Evolutionary conservation across 140 eudicot species (phyloP).

Genomic region (Senecio squalidus): DNA sequence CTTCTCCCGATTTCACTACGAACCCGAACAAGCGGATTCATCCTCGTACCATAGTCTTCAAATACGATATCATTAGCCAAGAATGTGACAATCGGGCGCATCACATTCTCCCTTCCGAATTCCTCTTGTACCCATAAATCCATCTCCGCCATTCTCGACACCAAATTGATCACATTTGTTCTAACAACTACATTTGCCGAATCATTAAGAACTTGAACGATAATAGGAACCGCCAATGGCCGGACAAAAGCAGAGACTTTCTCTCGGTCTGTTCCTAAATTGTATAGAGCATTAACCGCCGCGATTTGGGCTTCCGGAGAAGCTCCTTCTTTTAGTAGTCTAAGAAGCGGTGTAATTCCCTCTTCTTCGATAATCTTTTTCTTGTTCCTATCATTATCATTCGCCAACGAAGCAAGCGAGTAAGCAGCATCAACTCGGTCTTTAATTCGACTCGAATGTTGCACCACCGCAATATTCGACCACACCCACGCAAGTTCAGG

Average conservation of each 20-base stretch:
- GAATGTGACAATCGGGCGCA: conserved; percentile 48
- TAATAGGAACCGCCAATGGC: conserved; percentile 32
- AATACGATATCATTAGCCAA: conserved; percentile 43
- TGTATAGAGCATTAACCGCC: conserved; percentile 38
- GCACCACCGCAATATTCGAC: conserved; percentile 56
- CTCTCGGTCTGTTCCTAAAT: conserved; percentile 36
- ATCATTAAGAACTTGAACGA: conserved; percentile 39
- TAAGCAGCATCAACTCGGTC: conserved; percentile 56
- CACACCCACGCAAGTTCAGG: conserved; percentile 73
- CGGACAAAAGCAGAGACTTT: conserved; percentile 32
- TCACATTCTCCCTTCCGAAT: conserved; percentile 59
- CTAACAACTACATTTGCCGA: conserved; percentile 42
- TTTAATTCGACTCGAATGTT: conserved; percentile 23
- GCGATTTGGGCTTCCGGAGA: conserved; percentile 56
- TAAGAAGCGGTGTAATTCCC: conserved; percentile 56
- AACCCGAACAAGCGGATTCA: background rate
- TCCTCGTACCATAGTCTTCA: conserved; percentile 23
- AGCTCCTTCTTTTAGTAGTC: conserved; percentile 45
- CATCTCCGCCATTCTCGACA: conserved; percentile 51
- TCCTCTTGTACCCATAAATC: conserved; percentile 44
- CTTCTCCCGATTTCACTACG: background rate
- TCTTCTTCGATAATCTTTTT: conserved; percentile 67
- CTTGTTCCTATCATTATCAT: conserved; percentile 50
- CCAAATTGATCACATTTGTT: conserved; percentile 39
- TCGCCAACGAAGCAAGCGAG: conserved; percentile 45